Evolutionary conservation across 1,284 basidiomycete genomes (phyloP).

Genomic region (Ustilago vetiveriae): DNA sequence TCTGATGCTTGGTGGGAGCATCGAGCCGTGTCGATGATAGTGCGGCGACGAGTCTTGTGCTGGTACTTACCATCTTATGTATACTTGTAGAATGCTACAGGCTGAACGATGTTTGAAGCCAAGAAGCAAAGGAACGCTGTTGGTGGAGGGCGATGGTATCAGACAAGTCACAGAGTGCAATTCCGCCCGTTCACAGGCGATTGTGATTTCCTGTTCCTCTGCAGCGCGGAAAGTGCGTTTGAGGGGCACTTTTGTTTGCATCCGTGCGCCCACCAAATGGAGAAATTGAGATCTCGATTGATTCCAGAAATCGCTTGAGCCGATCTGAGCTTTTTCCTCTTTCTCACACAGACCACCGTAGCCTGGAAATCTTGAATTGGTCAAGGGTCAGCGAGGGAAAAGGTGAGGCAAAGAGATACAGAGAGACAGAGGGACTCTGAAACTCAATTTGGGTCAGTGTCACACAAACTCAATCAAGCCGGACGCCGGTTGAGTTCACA

Average conservation of each 20-base stretch:
- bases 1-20: background rate
- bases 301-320: too few species aligned
- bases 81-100: background rate
- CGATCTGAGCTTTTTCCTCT: too few species aligned
- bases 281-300: too few species aligned
- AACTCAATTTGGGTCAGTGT: too few species aligned
- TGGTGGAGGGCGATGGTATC: conserved; percentile 18
- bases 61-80: conserved; percentile 23
- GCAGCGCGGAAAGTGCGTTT: background rate
- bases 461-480: background rate
- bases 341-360: conserved; percentile 13
- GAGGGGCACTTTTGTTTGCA: conserved; percentile 6
- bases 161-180: background rate
- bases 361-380: too few species aligned
- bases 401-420: background rate
- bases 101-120: background rate
- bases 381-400: background rate
- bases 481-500: conserved; percentile 11
- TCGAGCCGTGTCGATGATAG: background rate
- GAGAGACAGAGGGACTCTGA: background rate
- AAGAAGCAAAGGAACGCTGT: background rate
- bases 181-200: background rate
- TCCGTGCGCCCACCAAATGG: conserved; percentile 17
- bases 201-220: background rate
- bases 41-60: background rate